Conservation (phyloP, 768 basidiomycete species). For the Trametes cinnabarina region DNA sequence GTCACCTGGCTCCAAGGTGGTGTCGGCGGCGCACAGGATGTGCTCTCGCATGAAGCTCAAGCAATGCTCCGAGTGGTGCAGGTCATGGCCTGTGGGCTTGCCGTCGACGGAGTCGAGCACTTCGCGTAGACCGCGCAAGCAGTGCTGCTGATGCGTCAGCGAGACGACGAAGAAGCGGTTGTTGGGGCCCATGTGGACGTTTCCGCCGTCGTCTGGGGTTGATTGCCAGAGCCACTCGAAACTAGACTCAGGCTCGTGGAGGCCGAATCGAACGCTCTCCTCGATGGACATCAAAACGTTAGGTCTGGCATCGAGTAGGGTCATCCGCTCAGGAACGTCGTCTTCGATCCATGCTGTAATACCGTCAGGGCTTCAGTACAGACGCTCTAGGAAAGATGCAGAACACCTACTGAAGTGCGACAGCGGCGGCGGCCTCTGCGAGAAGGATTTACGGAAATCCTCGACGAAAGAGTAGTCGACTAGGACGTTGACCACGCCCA, state of each 20-base stretch:
- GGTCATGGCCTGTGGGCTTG: neutral
- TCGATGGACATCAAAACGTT: constrained; percentile 3
- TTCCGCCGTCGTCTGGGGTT: constrained; percentile 15
- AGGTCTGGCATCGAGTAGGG: neutral
- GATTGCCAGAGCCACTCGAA: constrained; percentile 7
- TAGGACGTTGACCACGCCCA: neutral
- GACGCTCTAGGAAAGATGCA: neutral
- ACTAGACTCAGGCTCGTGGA: neutral
- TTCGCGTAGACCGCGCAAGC: constrained; percentile 26
- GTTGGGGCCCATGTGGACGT: constrained; percentile 27
- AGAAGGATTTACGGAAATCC: neutral
- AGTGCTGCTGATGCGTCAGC: constrained; percentile 25
- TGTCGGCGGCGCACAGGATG: constrained; percentile 12
- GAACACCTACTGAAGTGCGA: neutral
- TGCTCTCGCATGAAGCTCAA: constrained; percentile 8
- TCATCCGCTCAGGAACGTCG: constrained; percentile 8
- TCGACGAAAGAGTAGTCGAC: neutral
- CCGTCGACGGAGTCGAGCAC: constrained; percentile 20
- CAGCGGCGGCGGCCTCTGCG: neutral
- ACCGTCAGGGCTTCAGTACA: neutral
- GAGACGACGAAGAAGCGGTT: constrained; percentile 27
- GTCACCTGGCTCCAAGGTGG: constrained; percentile 3
- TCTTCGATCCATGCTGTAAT: constrained; percentile 12
- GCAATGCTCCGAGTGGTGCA: constrained; percentile 15
- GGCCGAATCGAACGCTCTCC: constrained; percentile 3